Percentiles rank a stretch among this genome's conserved stretches.
phyloP scores from a whole-genome alignment of 352 stramenopile species.

The Pilasporangium apinafurcum region DNA sequence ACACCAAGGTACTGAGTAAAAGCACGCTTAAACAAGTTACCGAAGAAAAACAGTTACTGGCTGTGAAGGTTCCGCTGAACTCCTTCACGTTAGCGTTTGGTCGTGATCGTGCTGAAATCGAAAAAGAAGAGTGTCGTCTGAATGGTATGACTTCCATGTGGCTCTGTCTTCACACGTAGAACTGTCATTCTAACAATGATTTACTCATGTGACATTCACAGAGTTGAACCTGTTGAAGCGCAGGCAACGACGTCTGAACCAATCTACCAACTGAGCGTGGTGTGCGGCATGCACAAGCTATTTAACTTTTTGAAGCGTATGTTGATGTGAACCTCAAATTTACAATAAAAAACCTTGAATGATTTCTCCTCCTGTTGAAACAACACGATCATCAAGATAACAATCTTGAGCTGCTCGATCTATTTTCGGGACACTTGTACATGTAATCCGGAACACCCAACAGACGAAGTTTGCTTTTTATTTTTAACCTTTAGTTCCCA shows the following conservation, averaged over 20 bases:
- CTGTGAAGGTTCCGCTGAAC: not conserved
- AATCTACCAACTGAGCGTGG: no score
- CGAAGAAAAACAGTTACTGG: slow-evolving; percentile 2
- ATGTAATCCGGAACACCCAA: no score
- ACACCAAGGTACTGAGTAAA: no score
- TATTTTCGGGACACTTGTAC: no score
- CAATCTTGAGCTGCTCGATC: no score
- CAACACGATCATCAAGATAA: no score
- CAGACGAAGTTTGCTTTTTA: no score
- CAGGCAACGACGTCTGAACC: slow-evolving; percentile 18
- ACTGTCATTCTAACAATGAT: not conserved
- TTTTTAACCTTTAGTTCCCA: no score
- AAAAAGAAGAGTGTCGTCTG: slow-evolving; percentile 20
- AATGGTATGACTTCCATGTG: slow-evolving; percentile 15
- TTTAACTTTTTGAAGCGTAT: not conserved
- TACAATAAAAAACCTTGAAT: no score
- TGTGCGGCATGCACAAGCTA: not conserved
- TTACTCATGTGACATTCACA: slow-evolving; percentile 7
- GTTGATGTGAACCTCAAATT: no score
- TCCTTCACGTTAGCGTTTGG: slow-evolving; percentile 14
- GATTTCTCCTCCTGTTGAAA: no score
- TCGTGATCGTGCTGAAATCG: slow-evolving; percentile 21
- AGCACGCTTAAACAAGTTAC: slow-evolving; percentile 4
- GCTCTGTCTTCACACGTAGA: no score
- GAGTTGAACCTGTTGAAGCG: slow-evolving; percentile 31